Conservation (phyloP, 768 basidiomycete species). For the Leccinum variicolor region DNA sequence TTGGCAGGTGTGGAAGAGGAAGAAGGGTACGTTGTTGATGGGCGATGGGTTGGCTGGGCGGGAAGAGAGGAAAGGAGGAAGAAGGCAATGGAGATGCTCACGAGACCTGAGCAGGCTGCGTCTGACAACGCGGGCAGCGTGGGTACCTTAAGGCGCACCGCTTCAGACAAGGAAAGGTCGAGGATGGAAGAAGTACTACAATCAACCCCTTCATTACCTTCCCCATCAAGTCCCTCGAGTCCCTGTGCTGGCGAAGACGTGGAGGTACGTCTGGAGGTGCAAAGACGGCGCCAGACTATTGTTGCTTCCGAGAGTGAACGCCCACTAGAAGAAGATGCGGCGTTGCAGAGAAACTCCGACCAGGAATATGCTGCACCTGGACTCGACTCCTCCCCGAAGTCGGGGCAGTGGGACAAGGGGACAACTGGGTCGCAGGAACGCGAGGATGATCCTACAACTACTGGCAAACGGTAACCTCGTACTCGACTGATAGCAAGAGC, state of each 20-base stretch:
- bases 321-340: background rate
- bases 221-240: slow-evolving; percentile 2
- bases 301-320: background rate
- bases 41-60: slow-evolving; percentile 20
- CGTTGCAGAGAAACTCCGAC: background rate
- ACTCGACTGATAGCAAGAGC: background rate
- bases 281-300: background rate
- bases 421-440: background rate
- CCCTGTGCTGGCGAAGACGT: slow-evolving; percentile 1
- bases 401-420: background rate
- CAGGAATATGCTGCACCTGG: background rate
- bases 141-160: slow-evolving; percentile 7
- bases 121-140: background rate
- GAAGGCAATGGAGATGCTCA: background rate
- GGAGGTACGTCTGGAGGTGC: background rate
- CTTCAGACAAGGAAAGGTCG: slow-evolving; percentile 24
- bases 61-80: slow-evolving; percentile 16
- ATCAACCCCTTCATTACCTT: slow-evolving; percentile 6
- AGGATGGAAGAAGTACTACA: slow-evolving; percentile 25
- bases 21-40: slow-evolving; percentile 29
- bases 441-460: background rate
- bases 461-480: background rate
- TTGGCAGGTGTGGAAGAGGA: slow-evolving; percentile 76
- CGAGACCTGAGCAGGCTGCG: slow-evolving; percentile 1
- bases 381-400: background rate